Conservation (phyloP, 805 yeast genomes). For the Dipodascopsis uninucleata region DNA sequence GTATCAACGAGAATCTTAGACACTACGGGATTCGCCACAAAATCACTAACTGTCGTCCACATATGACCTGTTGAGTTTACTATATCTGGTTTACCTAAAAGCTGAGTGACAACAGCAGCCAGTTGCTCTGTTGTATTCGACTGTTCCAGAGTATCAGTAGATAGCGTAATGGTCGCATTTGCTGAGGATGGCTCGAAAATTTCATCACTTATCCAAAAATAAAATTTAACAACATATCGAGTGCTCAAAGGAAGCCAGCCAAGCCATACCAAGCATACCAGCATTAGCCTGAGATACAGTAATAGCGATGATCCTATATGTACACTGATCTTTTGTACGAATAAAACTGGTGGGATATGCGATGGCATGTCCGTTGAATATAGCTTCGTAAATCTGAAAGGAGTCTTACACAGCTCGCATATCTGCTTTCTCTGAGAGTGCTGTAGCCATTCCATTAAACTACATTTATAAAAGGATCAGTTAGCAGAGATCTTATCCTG, state of each 20-base stretch:
- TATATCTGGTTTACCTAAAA: too few relatives aligned
- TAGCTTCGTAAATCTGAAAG: slow-evolving; percentile 61
- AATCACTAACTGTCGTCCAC: too few relatives aligned
- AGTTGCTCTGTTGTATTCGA: slow-evolving; percentile 1
- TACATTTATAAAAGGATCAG: slow-evolving; percentile 4
- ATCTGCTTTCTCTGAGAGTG: slow-evolving; percentile 59
- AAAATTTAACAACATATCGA: slow-evolving; percentile 26
- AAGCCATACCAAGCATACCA: slow-evolving; percentile 31
- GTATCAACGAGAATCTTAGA: slow-evolving; percentile 23
- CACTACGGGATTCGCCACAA: too few relatives aligned
- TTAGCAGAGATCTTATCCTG: too few relatives aligned
- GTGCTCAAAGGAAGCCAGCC: slow-evolving; percentile 31
- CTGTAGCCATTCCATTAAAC: slow-evolving; percentile 75
- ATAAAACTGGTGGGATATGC: slow-evolving; percentile 51
- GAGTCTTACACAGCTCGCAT: slow-evolving; percentile 86
- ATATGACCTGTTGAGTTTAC: not conserved
- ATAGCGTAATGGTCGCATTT: slow-evolving; percentile 10
- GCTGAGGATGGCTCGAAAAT: slow-evolving; percentile 11
- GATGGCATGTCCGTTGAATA: slow-evolving; percentile 65
- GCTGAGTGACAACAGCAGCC: not conserved
- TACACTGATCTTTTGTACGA: slow-evolving; percentile 42
- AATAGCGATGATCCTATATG: slow-evolving; percentile 21
- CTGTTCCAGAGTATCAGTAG: too few relatives aligned
- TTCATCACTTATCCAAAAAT: slow-evolving; percentile 27
- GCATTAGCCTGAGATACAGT: slow-evolving; percentile 25